Evolutionary conservation across 2,329 filamentous ascomycete species (phyloP).

Genomic region (Kalmusia sp.): DNA sequence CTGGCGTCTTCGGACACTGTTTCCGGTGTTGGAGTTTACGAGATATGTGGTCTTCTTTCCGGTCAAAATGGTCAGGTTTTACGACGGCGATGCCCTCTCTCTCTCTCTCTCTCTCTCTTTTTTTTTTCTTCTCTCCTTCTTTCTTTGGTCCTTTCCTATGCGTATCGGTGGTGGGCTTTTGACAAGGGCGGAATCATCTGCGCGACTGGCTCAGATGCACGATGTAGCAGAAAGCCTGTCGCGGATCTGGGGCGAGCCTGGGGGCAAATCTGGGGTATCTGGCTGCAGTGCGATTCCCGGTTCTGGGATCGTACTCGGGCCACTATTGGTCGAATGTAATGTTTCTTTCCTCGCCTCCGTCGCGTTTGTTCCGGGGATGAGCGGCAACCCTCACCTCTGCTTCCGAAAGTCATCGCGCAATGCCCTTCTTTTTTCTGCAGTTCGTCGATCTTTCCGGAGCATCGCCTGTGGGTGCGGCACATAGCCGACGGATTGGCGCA

Average conservation of each 20-base stretch:
- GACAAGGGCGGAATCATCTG: conserved; percentile 7
- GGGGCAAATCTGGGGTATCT: conserved; percentile 26
- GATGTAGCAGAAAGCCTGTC: conserved; percentile 29
- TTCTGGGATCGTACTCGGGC: conserved; percentile 17
- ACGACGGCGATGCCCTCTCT: conserved; percentile 14
- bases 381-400: conserved; percentile 31
- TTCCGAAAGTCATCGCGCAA: conserved; percentile 31
- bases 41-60: conserved; percentile 22
- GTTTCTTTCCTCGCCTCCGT: conserved; percentile 19
- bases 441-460: conserved; percentile 27
- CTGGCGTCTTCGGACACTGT: conserved; percentile 29
- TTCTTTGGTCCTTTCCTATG: conserved; percentile 17
- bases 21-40: conserved; percentile 33
- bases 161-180: conserved; percentile 10
- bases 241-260: conserved; percentile 25
- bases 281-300: conserved; percentile 20
- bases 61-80: conserved; percentile 26
- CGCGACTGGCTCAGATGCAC: conserved; percentile 24
- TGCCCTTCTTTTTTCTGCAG: conserved; percentile 23
- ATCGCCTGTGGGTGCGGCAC: conserved; percentile 31
- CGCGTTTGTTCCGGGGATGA: conserved; percentile 35
- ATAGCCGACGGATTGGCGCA: conserved; percentile 26
- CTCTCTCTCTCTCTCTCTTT: conserved; percentile 15
- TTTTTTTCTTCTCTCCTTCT: conserved; percentile 18
- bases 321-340: conserved; percentile 30